Base-by-base conservation (phyloP, 192 early-diverging fungal species). In the Physocladia obscura region DNA sequence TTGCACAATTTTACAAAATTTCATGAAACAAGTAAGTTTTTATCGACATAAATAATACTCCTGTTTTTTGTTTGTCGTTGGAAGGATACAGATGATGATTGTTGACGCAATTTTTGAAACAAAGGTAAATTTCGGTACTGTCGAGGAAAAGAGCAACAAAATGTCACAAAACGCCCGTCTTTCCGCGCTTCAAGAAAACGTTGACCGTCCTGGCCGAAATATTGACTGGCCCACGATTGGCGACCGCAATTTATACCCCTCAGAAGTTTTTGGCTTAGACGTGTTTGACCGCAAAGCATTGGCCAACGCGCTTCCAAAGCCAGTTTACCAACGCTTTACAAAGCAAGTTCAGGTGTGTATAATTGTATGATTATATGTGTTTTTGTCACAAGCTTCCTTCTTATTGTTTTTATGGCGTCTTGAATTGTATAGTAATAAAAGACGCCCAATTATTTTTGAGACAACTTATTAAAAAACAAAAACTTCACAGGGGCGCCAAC, bases 261-360 rank as follows among this genome's bases (percentile, higher is more conserved):
- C 94, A 4, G 95, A 96, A 77, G 87, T 98, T 72, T 99, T 87
- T 77, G 94, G 92, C 54, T 79, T 91, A 78, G 94, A 95, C 68
- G 97, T 99, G 50, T 99, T 99, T 79, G 89, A 90, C 49, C 84
- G 94, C 50, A 93, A 93, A 86, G 84, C 89, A 68, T 91, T 99
- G 81, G 85, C 91, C 75, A 86, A 87, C 70, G 84, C 88, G 36
- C 84, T 99, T 36, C 97, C 97, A 74, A 99, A 99, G 87, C 94
- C 95, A 29, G 89, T 97, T 58, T 97, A 89, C 79, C 87, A 89
- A 57, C 89, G 88, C 44, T 99, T 98, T 84, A 76, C 92, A 60
- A 91, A 93, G 86, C 97, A 99, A 84, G 85, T 93, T 51, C 82
- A 86, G 81, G 84, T 84, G 58, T 1, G 77, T 11, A 35, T 55